phyloP scores from a whole-genome alignment of 345 rosid species.

The Fremontodendron californicum region DNA sequence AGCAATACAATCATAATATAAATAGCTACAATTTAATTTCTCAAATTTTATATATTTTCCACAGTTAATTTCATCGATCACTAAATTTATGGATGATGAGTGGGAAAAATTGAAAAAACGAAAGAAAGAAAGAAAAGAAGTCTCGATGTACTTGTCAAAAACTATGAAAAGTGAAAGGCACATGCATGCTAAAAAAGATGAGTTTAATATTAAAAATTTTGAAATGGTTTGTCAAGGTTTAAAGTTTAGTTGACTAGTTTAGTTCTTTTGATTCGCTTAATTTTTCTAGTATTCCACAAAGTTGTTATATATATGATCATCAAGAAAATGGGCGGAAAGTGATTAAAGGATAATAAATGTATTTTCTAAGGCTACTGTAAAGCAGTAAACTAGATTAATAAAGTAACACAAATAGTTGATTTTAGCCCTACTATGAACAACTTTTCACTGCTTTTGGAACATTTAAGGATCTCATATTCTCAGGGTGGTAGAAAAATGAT shows the following conservation, averaged over 20 bases:
- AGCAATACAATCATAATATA: too few relatives aligned
- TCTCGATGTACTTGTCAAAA: neutral
- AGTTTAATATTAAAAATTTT: neutral
- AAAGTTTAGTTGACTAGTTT: neutral
- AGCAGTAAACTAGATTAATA: neutral
- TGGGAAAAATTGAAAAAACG: too few relatives aligned
- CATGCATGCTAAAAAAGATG: neutral
- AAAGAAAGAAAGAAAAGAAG: neutral
- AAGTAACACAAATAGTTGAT: neutral
- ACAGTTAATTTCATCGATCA: too few relatives aligned
- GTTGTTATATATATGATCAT: neutral
- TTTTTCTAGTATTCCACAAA: neutral
- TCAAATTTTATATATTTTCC: too few relatives aligned
- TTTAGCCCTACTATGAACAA: neutral
- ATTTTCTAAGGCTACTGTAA: neutral
- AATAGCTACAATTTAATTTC: too few relatives aligned
- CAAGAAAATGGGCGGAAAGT: neutral
- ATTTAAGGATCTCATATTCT: neutral
- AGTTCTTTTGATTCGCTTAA: neutral
- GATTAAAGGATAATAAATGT: neutral
- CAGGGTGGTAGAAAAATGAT: neutral
- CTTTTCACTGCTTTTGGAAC: neutral
- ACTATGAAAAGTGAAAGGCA: neutral
- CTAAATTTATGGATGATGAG: neutral
- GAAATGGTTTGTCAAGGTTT: neutral